Percentiles rank a stretch among this genome's conserved stretches.
phyloP scores from a whole-genome alignment of 1,139 yeast species.

The Blastobotrys apis region DNA sequence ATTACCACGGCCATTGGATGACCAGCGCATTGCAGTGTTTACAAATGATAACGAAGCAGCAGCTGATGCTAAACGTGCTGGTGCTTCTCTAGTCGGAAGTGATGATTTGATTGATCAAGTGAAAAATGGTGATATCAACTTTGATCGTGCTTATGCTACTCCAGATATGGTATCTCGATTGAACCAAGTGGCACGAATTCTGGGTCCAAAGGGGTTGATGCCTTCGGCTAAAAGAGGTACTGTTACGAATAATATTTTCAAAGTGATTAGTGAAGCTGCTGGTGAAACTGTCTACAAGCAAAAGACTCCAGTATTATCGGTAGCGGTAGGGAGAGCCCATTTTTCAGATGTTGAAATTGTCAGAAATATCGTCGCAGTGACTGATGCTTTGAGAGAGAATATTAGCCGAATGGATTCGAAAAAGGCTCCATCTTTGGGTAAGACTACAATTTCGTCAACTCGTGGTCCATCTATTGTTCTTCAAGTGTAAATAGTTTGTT shows the following conservation, averaged over 20 bases:
- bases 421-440: conserved; percentile 68
- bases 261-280: conserved; percentile 50
- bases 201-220: conserved; percentile 90
- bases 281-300: conserved; percentile 75
- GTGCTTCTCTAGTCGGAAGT: conserved; percentile 67
- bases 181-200: conserved; percentile 61
- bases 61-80: conserved; percentile 51
- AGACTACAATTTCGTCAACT: conserved; percentile 64
- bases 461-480: conserved; percentile 79
- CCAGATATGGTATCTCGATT: conserved; percentile 68
- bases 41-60: conserved; percentile 53
- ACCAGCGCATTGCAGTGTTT: conserved; percentile 61
- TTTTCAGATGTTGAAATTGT: conserved; percentile 75
- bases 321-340: conserved; percentile 75
- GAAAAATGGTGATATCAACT: conserved; percentile 54
- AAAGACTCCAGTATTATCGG: conserved; percentile 48
- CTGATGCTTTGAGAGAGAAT: conserved; percentile 58
- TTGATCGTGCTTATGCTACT: conserved; percentile 80
- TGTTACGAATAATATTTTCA: conserved; percentile 61
- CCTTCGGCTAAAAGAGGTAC: conserved; percentile 87
- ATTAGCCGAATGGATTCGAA: conserved; percentile 48
- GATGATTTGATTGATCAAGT: conserved; percentile 62
- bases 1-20: conserved; percentile 72
- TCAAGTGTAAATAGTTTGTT: conserved; percentile 41
- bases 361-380: conserved; percentile 66